These are phyloP conservation scores for Paramarasmius palmivorus DNA, from an alignment of 1,284 basidiomycete species.

Conservation along the genomic window DNA sequence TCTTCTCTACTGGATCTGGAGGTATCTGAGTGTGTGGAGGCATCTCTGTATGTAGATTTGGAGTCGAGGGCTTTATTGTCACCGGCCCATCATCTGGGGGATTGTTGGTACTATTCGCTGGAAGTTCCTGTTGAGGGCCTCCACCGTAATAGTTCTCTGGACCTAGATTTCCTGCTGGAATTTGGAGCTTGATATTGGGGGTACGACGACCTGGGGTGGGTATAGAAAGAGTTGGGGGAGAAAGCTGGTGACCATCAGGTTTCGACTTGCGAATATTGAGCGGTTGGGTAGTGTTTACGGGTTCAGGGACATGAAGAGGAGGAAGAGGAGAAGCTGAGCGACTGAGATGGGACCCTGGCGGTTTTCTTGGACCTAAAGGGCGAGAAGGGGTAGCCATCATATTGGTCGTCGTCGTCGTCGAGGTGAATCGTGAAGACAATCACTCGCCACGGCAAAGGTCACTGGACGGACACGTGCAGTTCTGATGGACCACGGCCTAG, in stretches of 20 bases:
- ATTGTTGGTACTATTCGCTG: not conserved
- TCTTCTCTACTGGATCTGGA: slow-evolving; percentile 35
- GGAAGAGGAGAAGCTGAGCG: slow-evolving; percentile 31
- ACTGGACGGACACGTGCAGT: too few species aligned
- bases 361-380: slow-evolving; percentile 60
- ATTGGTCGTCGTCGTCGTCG: slow-evolving; percentile 24
- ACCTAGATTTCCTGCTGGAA: slow-evolving; percentile 22
- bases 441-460: not conserved
- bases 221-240: slow-evolving; percentile 29
- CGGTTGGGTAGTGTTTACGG: slow-evolving; percentile 17
- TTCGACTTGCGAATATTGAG: slow-evolving; percentile 23
- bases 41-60: too few species aligned
- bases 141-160: slow-evolving; percentile 13
- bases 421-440: not conserved
- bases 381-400: slow-evolving; percentile 34
- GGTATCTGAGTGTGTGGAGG: slow-evolving; percentile 14
- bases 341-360: slow-evolving; percentile 52
- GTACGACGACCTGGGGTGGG: slow-evolving; percentile 31
- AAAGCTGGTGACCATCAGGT: slow-evolving; percentile 26
- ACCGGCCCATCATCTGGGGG: slow-evolving; percentile 18
- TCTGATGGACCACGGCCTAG: too few species aligned
- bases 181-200: slow-evolving; percentile 29
- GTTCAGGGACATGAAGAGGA: slow-evolving; percentile 23
- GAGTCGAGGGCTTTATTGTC: slow-evolving; percentile 1
- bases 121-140: slow-evolving; percentile 3